Evolutionary conservation across 768 basidiomycete species (phyloP).

Genomic region (Naematelia encephala): DNA sequence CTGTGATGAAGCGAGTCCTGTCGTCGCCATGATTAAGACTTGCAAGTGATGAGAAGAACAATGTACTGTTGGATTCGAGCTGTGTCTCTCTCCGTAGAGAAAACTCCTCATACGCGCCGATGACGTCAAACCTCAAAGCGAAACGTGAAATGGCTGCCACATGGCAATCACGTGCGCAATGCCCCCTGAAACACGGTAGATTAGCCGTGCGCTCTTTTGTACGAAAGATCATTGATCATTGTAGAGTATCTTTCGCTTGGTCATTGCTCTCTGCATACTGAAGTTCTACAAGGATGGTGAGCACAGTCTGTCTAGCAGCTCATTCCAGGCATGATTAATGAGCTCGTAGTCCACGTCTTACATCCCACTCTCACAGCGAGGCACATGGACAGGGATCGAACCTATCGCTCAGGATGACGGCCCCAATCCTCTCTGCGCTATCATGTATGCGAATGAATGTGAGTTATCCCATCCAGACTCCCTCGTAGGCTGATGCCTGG

Average conservation of each 20-base stretch:
- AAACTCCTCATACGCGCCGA: too few relatives aligned
- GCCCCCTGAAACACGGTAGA: too few relatives aligned
- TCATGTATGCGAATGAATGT: constrained; percentile 89
- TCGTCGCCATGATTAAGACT: constrained; percentile 34
- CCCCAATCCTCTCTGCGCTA: constrained; percentile 77
- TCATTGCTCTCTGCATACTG: too few relatives aligned
- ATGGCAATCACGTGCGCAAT: too few relatives aligned
- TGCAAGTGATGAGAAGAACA: neutral
- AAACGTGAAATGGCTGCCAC: too few relatives aligned
- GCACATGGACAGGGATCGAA: constrained; percentile 74
- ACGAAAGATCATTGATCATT: too few relatives aligned
- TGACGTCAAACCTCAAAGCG: too few relatives aligned
- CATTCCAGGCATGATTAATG: neutral
- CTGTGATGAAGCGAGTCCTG: constrained; percentile 38
- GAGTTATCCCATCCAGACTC: constrained; percentile 46
- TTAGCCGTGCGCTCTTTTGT: too few relatives aligned
- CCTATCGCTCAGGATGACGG: constrained; percentile 78
- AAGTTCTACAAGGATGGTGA: neutral
- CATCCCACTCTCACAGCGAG: constrained; percentile 59
- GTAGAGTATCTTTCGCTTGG: too few relatives aligned
- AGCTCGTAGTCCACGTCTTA: constrained; percentile 21
- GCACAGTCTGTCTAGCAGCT: neutral
- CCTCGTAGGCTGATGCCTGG: neutral
- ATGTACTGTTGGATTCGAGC: neutral
- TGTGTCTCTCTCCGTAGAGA: neutral